A percentile compares a stretch with the other conserved stretches of the same genome.
These are phyloP conservation scores for Penicillium sp. DNA, from an alignment of 2,329 filamentous ascomycete genomes.

Conservation along the genomic window DNA sequence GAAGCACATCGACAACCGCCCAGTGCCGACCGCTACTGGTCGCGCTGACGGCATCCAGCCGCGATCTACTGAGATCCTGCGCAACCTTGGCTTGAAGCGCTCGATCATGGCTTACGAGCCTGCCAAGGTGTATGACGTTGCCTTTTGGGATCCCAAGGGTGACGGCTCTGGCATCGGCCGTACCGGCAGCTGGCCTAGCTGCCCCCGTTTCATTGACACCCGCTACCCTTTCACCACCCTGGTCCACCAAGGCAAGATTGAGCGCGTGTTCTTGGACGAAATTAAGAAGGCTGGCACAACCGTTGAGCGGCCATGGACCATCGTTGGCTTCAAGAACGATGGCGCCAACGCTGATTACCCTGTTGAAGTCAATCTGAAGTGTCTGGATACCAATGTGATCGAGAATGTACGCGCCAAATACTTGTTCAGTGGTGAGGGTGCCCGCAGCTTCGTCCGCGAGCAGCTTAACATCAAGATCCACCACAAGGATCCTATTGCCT, in stretches of 20 bases:
- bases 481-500: constrained; percentile 55
- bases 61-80: constrained; percentile 72
- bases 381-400: constrained; percentile 61
- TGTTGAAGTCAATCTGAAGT: constrained; percentile 67
- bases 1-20: constrained; percentile 85
- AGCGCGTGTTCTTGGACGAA: constrained; percentile 54
- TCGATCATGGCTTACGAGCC: constrained; percentile 80
- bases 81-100: constrained; percentile 82
- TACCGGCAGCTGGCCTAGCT: constrained; percentile 70
- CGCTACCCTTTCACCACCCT: constrained; percentile 57
- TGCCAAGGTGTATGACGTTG: constrained; percentile 69
- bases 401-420: constrained; percentile 60
- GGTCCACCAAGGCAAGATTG: constrained; percentile 55
- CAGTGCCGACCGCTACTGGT: constrained; percentile 74
- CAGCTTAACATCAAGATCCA: constrained; percentile 58
- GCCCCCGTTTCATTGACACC: constrained; percentile 68
- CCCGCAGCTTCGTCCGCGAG: constrained; percentile 52
- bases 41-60: constrained; percentile 89
- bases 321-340: constrained; percentile 54
- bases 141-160: constrained; percentile 54
- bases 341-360: constrained; percentile 61
- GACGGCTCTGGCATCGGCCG: constrained; percentile 48
- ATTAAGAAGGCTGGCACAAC: constrained; percentile 50
- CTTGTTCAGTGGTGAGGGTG: constrained; percentile 55
- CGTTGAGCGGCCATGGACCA: constrained; percentile 54